These are phyloP conservation scores for Boletus rubescentipes DNA, from an alignment of 768 basidiomycete genomes.

Conservation along the genomic window DNA sequence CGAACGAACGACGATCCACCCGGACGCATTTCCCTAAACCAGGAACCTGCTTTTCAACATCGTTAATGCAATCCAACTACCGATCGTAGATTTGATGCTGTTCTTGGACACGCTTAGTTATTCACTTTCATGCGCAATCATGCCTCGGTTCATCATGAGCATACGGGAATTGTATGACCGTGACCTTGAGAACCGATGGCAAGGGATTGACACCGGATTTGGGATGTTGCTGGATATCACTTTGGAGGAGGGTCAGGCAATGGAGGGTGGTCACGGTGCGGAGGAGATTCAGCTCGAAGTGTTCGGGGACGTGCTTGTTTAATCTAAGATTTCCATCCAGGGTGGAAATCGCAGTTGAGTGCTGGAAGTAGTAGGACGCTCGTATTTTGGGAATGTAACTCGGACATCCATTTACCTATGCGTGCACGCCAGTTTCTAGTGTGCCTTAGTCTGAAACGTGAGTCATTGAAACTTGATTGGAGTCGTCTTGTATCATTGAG, in stretches of 20 bases:
- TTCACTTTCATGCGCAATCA: conserved; percentile 1
- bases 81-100: background rate
- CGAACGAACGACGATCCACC: too few relatives aligned
- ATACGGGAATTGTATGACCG: conserved; percentile 8
- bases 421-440: too few relatives aligned
- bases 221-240: background rate
- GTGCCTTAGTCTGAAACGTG: too few relatives aligned
- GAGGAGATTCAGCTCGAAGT: background rate
- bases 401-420: background rate
- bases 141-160: conserved; percentile 18
- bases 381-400: background rate
- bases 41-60: conserved; percentile 10
- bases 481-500: too few relatives aligned
- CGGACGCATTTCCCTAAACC: background rate
- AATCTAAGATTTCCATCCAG: background rate
- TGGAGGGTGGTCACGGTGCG: background rate
- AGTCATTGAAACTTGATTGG: too few relatives aligned
- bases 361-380: background rate
- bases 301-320: background rate
- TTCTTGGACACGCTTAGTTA: background rate
- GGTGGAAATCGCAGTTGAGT: background rate
- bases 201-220: conserved; percentile 13
- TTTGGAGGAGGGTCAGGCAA: background rate
- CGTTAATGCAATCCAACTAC: background rate
- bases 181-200: background rate